These are phyloP conservation scores for Botrytis galanthina DNA, from an alignment of 2,329 filamentous ascomycete genomes.

Conservation along the genomic window DNA sequence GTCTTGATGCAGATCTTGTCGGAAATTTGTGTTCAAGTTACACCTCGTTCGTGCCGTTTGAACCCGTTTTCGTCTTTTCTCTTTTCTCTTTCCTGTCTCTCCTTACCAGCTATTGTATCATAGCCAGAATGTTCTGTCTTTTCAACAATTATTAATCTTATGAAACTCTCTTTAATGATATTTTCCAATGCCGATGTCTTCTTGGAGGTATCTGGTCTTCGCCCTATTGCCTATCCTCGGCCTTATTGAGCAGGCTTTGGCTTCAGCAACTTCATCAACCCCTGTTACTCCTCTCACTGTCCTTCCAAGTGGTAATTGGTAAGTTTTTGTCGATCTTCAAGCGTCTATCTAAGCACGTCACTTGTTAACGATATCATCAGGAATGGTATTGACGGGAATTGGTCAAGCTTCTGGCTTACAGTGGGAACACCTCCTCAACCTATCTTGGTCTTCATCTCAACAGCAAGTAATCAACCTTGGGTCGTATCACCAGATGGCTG, in stretches of 20 bases:
- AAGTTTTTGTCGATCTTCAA: constrained; percentile 14
- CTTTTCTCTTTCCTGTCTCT: constrained; percentile 9
- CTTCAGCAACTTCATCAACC: constrained; percentile 13
- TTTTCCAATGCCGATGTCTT: constrained; percentile 21
- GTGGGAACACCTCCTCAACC: constrained; percentile 27
- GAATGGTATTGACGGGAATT: constrained; percentile 54
- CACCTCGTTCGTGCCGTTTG: constrained; percentile 10
- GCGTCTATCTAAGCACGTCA: background rate
- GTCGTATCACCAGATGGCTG: constrained; percentile 31
- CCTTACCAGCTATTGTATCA: constrained; percentile 11
- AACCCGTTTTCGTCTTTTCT: constrained; percentile 8
- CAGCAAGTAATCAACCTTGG: constrained; percentile 36
- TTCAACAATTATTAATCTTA: constrained; percentile 14
- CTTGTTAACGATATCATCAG: constrained; percentile 10
- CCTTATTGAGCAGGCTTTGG: constrained; percentile 11
- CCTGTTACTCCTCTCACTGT: constrained; percentile 18
- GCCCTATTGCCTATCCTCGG: constrained; percentile 12
- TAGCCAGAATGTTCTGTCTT: constrained; percentile 21
- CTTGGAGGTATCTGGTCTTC: constrained; percentile 17
- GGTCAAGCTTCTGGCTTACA: constrained; percentile 65
- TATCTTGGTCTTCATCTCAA: constrained; percentile 40
- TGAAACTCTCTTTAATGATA: constrained; percentile 18
- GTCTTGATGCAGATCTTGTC: constrained; percentile 11
- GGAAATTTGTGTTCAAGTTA: constrained; percentile 12
- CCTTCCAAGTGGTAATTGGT: constrained; percentile 20